These are phyloP conservation scores for Chiua sp. DNA, from an alignment of 1,284 basidiomycete genomes.

Conservation along the genomic window DNA sequence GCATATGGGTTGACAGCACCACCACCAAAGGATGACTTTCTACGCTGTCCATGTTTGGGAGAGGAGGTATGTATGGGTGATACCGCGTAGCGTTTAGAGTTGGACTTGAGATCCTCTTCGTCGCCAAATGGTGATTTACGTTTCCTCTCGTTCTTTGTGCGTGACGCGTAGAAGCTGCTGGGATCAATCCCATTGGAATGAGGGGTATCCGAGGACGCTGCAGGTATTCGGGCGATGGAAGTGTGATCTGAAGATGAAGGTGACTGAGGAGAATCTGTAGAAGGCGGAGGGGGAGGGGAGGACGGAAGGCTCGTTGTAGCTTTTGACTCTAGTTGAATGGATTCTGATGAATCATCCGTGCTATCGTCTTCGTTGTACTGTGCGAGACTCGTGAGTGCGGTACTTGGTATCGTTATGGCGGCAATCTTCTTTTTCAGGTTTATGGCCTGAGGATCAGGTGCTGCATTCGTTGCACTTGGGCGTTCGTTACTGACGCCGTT, in stretches of 20 bases:
- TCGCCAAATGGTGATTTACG: constrained; percentile 45
- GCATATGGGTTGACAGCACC: constrained; percentile 42
- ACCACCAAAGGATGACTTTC: constrained; percentile 39
- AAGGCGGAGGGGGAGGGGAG: constrained; percentile 32
- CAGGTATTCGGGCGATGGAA: constrained; percentile 26
- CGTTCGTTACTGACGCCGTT: constrained; percentile 17
- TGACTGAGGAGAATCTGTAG: constrained; percentile 34
- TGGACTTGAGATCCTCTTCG: constrained; percentile 28
- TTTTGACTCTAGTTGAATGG: constrained; percentile 28
- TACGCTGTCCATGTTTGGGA: constrained; percentile 32
- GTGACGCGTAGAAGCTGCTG: constrained; percentile 51
- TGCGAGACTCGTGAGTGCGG: constrained; percentile 54
- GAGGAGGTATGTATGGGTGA: constrained; percentile 33
- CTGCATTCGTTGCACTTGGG: constrained; percentile 4
- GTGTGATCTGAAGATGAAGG: constrained; percentile 24
- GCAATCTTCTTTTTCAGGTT: constrained; percentile 67
- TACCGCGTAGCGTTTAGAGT: constrained; percentile 29
- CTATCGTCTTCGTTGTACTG: constrained; percentile 62
- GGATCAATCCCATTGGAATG: constrained; percentile 42
- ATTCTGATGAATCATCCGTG: constrained; percentile 34
- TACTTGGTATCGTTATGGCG: constrained; percentile 44
- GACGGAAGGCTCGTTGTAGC: constrained; percentile 32
- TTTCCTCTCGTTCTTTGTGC: constrained; percentile 41
- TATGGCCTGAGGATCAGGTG: constrained; percentile 63
- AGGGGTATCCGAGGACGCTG: constrained; percentile 29